phyloP scores from a whole-genome alignment of 2,329 filamentous ascomycete species.

The Ophioceras dolichostomum region DNA sequence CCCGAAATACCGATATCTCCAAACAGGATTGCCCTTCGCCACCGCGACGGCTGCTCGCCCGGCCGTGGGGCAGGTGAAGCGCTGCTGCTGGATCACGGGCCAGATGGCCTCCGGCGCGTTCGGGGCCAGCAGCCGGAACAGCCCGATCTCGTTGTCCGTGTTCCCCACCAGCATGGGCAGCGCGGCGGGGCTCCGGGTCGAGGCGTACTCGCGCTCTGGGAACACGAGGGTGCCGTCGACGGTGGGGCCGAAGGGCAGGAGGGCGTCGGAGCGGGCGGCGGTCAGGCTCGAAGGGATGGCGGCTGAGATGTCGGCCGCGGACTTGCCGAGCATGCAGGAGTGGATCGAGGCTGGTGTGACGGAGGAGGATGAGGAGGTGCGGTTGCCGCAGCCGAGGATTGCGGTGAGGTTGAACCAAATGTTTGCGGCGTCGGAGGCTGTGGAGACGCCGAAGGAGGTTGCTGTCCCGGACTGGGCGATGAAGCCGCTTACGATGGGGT shows the following conservation, averaged over 20 bases:
- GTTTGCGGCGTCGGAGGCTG: no score
- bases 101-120: not conserved
- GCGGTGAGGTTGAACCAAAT: no score
- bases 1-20: no score
- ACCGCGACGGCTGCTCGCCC: no score
- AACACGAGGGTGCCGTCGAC: constrained; percentile 14
- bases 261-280: not conserved
- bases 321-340: constrained; percentile 19
- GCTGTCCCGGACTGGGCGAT: constrained; percentile 11
- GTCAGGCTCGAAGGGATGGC: constrained; percentile 6
- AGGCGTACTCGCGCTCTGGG: no score
- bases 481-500: not conserved
- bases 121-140: not conserved
- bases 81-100: no score
- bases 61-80: no score
- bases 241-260: not conserved
- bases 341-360: not conserved
- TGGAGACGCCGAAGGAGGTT: no score
- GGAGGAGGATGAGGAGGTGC: not conserved
- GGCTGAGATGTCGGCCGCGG: constrained; percentile 15
- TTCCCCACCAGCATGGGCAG: constrained; percentile 11
- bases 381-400: not conserved
- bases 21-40: no score
- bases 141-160: not conserved
- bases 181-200: constrained; percentile 13